Percentiles rank a stretch among this genome's conserved stretches.
Evolutionary conservation across 345 rosid species (phyloP).

Genomic region (Odontarrhena argentea): DNA sequence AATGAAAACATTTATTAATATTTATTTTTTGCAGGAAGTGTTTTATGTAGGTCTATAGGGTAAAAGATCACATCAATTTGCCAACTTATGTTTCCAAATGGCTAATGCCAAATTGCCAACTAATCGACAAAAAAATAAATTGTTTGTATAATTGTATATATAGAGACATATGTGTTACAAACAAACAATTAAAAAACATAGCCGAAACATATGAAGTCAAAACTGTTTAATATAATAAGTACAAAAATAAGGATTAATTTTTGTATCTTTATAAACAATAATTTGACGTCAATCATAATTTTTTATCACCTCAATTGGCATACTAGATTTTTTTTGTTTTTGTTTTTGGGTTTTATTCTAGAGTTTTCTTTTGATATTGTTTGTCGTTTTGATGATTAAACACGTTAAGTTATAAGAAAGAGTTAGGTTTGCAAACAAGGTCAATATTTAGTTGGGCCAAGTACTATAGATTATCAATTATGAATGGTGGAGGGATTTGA

Average conservation of each 20-base stretch:
- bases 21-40: background rate
- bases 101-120: conserved; percentile 26
- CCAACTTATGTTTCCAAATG: conserved; percentile 31
- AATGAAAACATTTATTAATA: background rate
- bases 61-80: conserved; percentile 31
- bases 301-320: background rate
- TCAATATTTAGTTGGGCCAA: conserved; percentile 36
- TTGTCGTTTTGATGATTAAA: conserved; percentile 25
- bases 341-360: background rate
- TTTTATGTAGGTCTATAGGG: conserved; percentile 18
- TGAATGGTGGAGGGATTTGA: conserved; percentile 26
- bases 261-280: background rate
- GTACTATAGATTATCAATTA: conserved; percentile 29
- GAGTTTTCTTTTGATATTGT: conserved; percentile 5
- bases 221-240: background rate
- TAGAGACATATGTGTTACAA: background rate
- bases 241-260: background rate
- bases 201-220: background rate
- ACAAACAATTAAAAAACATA: background rate
- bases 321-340: background rate
- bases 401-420: conserved; percentile 13
- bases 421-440: conserved; percentile 37
- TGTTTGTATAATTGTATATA: background rate
- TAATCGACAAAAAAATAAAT: conserved; percentile 3
- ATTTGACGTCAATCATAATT: background rate